Conservation (phyloP, 75 land plant species). For the Ceratopteris richardii region DNA sequence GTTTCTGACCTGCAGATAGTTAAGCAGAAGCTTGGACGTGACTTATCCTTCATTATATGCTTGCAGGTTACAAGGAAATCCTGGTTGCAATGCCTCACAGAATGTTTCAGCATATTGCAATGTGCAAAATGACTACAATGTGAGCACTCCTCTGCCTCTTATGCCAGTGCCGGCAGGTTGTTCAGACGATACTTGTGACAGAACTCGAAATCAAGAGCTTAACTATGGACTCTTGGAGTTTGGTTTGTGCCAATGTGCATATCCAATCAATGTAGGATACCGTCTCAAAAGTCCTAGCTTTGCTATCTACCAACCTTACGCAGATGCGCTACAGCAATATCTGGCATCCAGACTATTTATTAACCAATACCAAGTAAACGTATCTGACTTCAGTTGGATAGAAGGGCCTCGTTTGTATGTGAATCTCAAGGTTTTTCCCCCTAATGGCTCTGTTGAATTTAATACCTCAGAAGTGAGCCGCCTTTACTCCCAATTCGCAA, state of each 20-base stretch:
- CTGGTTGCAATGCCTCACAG: slow-evolving; percentile 17
- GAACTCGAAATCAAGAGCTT: slow-evolving; percentile 17
- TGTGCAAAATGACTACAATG: neutral
- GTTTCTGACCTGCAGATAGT: too few species aligned
- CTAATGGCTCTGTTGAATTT: slow-evolving; percentile 17
- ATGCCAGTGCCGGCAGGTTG: neutral
- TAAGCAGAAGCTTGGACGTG: too few species aligned
- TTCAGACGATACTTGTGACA: slow-evolving; percentile 21
- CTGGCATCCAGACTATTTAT: slow-evolving; percentile 37
- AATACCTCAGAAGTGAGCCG: slow-evolving; percentile 49
- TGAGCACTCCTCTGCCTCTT: neutral
- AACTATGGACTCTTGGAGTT: slow-evolving; percentile 21
- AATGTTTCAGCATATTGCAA: neutral
- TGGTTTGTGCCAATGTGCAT: slow-evolving; percentile 50
- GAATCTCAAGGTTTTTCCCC: slow-evolving; percentile 46
- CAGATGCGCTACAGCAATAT: slow-evolving; percentile 18
- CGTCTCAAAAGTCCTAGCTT: slow-evolving; percentile 82
- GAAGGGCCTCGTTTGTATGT: slow-evolving; percentile 70
- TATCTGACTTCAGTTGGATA: slow-evolving; percentile 52
- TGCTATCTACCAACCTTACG: slow-evolving; percentile 49
- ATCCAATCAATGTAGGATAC: slow-evolving; percentile 54
- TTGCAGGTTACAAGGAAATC: slow-evolving; percentile 33
- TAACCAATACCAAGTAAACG: slow-evolving; percentile 31
- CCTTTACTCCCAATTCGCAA: slow-evolving; percentile 33
- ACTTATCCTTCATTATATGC: too few species aligned